A percentile compares a stretch with the other conserved stretches of the same genome.
Conservation (phyloP, 2,329 filamentous ascomycete genomes). For the Cladosporium austrohemisphaericum region DNA sequence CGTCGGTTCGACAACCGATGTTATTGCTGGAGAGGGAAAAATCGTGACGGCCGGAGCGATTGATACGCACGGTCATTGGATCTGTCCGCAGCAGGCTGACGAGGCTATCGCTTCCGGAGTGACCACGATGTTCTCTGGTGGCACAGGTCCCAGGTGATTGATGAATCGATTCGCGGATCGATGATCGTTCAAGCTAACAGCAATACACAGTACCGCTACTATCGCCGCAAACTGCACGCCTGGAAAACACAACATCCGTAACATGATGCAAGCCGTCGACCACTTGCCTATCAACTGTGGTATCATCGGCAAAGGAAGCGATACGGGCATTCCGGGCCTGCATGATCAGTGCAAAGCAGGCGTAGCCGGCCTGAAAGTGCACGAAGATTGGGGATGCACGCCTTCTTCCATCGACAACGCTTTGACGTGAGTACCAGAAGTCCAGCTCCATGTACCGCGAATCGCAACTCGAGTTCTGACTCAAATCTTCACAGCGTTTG, state of each 20-base stretch:
- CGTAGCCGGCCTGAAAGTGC: constrained; percentile 82
- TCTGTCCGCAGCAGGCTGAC: constrained; percentile 82
- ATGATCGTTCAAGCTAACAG: background rate
- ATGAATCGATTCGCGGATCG: constrained; percentile 26
- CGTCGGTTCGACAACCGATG: constrained; percentile 81
- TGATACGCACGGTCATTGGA: constrained; percentile 86
- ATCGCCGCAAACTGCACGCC: constrained; percentile 90
- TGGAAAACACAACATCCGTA: constrained; percentile 71
- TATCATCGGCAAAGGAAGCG: constrained; percentile 89
- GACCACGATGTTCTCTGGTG: constrained; percentile 83
- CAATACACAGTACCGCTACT: constrained; percentile 70
- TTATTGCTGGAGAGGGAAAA: constrained; percentile 86
- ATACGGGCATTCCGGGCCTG: constrained; percentile 64
- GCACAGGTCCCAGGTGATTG: constrained; percentile 67
- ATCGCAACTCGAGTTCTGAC: background rate
- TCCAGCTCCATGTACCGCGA: too few relatives aligned
- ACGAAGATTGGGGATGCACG: constrained; percentile 91
- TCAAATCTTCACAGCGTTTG: constrained; percentile 54
- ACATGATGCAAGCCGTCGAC: constrained; percentile 86
- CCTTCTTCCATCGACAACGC: constrained; percentile 86
- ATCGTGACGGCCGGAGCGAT: constrained; percentile 85
- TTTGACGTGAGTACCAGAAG: constrained; percentile 47
- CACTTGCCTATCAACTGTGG: constrained; percentile 78
- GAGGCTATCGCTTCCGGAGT: constrained; percentile 79
- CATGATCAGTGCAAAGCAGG: constrained; percentile 76